These are phyloP conservation scores for Arthrobotrys iridis DNA, from an alignment of 2,329 filamentous ascomycete genomes.

Conservation along the genomic window DNA sequence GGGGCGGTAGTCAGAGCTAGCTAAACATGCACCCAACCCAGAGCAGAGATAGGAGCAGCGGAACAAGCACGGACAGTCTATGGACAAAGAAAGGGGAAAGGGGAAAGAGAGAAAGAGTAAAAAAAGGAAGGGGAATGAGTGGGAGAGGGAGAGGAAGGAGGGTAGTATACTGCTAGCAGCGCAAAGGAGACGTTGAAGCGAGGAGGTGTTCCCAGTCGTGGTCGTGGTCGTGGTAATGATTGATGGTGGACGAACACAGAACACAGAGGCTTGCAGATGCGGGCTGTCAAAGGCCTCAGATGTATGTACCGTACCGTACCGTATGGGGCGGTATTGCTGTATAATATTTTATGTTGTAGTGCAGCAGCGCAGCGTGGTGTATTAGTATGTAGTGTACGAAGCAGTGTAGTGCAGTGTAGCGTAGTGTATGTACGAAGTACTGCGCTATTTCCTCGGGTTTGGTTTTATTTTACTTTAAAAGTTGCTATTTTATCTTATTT, in stretches of 20 bases:
- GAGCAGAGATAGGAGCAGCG: not conserved
- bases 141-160: not conserved
- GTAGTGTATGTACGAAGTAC: not conserved
- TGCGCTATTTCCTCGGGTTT: not conserved
- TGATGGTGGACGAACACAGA: not conserved
- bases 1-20: not conserved
- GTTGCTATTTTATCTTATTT: no score
- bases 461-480: not conserved
- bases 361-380: no score
- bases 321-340: not conserved
- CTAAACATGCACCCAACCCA: no score
- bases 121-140: not conserved
- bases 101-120: not conserved
- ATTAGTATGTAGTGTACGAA: no score
- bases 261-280: not conserved
- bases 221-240: not conserved
- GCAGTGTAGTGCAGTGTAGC: no score
- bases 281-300: not conserved
- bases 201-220: no score
- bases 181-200: no score
- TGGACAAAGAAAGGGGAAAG: not conserved
- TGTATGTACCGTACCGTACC: no score
- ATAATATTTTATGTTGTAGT: not conserved
- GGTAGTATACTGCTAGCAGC: no score
- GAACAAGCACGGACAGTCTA: not conserved